These are phyloP conservation scores for Eucalyptus sp. DNA, from an alignment of 345 rosid species.

Conservation along the genomic window DNA sequence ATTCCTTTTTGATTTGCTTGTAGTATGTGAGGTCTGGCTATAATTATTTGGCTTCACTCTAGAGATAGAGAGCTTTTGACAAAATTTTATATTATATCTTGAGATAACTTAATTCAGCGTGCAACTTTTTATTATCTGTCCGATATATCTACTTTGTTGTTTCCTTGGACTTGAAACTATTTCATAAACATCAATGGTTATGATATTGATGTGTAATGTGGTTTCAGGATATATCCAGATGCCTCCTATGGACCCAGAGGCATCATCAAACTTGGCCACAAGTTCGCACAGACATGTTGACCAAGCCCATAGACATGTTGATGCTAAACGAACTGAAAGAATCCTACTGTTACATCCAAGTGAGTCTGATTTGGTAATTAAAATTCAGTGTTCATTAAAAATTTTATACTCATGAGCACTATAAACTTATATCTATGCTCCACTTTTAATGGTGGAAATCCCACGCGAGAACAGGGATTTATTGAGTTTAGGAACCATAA, in stretches of 20 bases:
- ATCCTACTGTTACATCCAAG: slow-evolving; percentile 68
- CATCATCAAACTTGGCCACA: slow-evolving; percentile 96
- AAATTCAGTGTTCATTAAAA: background rate
- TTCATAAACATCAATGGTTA: background rate
- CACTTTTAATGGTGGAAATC: background rate
- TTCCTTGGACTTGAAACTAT: background rate
- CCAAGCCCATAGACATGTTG: slow-evolving; percentile 71
- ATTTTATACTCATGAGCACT: background rate
- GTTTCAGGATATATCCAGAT: slow-evolving; percentile 87
- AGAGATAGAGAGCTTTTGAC: background rate
- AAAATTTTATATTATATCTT: background rate
- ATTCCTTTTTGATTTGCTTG: background rate
- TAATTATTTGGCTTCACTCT: background rate
- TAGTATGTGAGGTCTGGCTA: background rate
- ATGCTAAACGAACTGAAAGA: slow-evolving; percentile 83
- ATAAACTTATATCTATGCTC: background rate
- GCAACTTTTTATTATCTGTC: background rate
- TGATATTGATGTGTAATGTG: background rate
- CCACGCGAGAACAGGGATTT: background rate
- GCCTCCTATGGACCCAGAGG: slow-evolving; percentile 93
- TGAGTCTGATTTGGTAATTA: slow-evolving; percentile 8
- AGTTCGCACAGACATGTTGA: slow-evolving; percentile 59
- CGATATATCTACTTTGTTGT: background rate
- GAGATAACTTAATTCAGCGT: background rate
- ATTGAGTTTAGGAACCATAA: background rate